Evolutionary conservation across 768 basidiomycete species (phyloP).

Genomic region (Boletus subparvulus): DNA sequence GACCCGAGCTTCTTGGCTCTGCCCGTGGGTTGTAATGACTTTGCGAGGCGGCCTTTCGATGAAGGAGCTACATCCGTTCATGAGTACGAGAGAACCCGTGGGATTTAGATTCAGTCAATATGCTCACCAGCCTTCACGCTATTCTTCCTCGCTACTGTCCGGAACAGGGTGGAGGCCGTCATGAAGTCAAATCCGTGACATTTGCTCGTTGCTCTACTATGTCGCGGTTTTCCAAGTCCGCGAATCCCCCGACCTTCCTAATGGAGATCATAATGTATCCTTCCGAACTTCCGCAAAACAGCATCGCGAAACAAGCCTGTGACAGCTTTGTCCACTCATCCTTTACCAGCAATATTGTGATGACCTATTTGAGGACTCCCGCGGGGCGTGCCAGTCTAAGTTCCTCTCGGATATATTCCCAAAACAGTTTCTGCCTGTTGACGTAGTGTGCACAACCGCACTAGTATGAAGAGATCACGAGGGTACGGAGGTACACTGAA

Average conservation of each 20-base stretch:
- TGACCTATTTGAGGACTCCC: not conserved
- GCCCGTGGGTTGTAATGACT: constrained; percentile 28
- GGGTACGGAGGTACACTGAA: not conserved
- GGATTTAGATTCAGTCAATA: too few relatives aligned
- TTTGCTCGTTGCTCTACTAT: too few relatives aligned
- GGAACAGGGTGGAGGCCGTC: constrained; percentile 7
- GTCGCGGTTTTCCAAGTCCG: constrained; percentile 11
- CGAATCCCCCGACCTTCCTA: constrained; percentile 7
- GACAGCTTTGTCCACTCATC: not conserved
- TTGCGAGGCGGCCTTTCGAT: constrained; percentile 28
- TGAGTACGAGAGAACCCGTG: not conserved
- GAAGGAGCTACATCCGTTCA: constrained; percentile 16
- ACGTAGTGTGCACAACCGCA: not conserved
- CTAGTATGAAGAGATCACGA: too few relatives aligned
- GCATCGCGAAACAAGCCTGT: not conserved
- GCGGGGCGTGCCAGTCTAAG: not conserved
- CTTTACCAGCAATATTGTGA: not conserved
- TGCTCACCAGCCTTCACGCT: constrained; percentile 15
- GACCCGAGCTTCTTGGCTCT: constrained; percentile 28
- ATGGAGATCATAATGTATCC: constrained; percentile 1
- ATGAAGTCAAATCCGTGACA: not conserved
- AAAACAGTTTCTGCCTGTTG: not conserved
- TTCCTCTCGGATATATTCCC: not conserved
- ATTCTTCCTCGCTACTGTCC: constrained; percentile 14
- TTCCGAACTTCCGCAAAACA: not conserved